Evolutionary conservation across 1,284 basidiomycete species (phyloP), one percentile per base, ranked within the genome.

Genomic region (Phaffia rhodozyma): DNA sequence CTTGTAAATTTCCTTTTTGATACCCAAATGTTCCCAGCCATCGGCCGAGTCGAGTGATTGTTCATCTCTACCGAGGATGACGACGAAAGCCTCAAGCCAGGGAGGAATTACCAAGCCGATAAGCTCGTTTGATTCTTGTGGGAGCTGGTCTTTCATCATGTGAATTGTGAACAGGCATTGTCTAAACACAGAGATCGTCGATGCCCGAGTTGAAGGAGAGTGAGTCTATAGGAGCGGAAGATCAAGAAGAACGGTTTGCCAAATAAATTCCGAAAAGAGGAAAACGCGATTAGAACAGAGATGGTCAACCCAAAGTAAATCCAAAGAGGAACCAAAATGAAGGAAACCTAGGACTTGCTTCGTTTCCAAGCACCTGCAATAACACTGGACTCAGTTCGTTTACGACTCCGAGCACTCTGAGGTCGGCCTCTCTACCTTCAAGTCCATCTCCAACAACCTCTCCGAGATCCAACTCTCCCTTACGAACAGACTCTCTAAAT

Each of bases 91-190:
- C 53, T 86, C 84, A 20, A 94, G 77, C 94, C 94, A 98, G 18
- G 86, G 80, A 0, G 92, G 90, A 5, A 96, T 81, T 56, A 97
- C 83, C 48, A 83, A 82, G 34, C 83, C 83, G 18, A 84, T 83
- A 0, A 91, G 91, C 70, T 89, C 85, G 71, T 89, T 87, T 54
- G 90, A 88, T 0, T 88, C 83, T 58, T 87, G 83, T 0, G 91
- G 89, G 70, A 92, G 87, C 69, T 89, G 86, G 53, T 92, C 91
- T 73, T 91, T 91, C 66, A 97, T 90, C 85, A 93, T 97, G 75
- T 86, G 91, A 23, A 97, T 79, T 11, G 91, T 87, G 61, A 85
- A 83, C 18, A 97, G 80, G 71, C 91, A 91, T 78, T 97, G 90
- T 34, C 87, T 81, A 77, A 97, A 97, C 48, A 97, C 90, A 16